phyloP scores from a whole-genome alignment of 345 rosid genomes.

The Rubroshorea leprosula region DNA sequence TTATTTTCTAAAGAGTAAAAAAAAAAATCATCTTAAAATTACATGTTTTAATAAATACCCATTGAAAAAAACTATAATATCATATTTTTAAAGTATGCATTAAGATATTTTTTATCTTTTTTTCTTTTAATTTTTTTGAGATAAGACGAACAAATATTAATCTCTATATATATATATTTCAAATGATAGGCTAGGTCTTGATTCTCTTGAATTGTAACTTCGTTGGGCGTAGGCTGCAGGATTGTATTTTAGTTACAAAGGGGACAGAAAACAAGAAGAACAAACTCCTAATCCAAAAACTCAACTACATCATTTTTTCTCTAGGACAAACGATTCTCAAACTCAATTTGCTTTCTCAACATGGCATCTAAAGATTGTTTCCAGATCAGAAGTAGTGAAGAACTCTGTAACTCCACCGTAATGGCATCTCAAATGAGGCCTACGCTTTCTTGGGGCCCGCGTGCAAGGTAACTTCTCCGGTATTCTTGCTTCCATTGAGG shows the following conservation, averaged over 20 bases:
- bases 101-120: no score
- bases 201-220: no score
- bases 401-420: slow-evolving; percentile 55
- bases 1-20: no score
- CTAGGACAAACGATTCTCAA: slow-evolving; percentile 1
- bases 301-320: slow-evolving; percentile 9
- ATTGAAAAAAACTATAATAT: no score
- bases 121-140: no score
- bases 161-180: no score
- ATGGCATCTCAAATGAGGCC: slow-evolving; percentile 51
- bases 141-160: no score
- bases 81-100: no score
- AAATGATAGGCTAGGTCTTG: no score
- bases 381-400: slow-evolving; percentile 78
- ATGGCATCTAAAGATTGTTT: slow-evolving; percentile 61
- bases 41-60: no score
- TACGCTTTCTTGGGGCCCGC: slow-evolving; percentile 73
- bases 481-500: slow-evolving; percentile 67
- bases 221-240: no score
- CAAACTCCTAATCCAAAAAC: slow-evolving; percentile 8
- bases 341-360: slow-evolving; percentile 45
- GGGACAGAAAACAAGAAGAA: not conserved
- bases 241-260: slow-evolving; percentile 1
- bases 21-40: no score
- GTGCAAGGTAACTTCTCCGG: slow-evolving; percentile 69